Evolutionary conservation across 2,329 filamentous ascomycete genomes (phyloP).

Genomic region (Biscogniauxia sp.): DNA sequence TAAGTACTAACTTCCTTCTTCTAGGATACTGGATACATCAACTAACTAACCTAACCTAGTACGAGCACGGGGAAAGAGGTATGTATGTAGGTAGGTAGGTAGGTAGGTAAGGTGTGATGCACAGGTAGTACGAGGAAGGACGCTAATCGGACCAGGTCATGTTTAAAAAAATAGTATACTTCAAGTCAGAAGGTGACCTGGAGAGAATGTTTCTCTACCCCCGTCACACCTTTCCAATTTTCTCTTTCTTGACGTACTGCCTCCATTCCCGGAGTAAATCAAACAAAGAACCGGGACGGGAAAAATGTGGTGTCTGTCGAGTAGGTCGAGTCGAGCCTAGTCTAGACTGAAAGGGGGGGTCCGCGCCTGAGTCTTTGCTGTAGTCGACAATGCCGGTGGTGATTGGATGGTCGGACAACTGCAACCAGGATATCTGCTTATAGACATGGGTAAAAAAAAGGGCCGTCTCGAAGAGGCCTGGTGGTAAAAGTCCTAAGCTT

Average conservation of each 20-base stretch:
- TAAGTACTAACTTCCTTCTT: no score
- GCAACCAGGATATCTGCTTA: constrained; percentile 24
- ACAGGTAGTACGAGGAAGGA: background rate
- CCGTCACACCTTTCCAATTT: constrained; percentile 16
- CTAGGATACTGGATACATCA: no score
- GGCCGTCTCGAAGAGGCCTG: constrained; percentile 29
- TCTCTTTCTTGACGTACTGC: constrained; percentile 9
- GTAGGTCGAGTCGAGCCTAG: constrained; percentile 12
- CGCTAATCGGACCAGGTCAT: background rate
- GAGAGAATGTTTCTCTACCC: constrained; percentile 6
- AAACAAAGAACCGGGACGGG: constrained; percentile 22
- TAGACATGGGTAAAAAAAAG: constrained; percentile 30
- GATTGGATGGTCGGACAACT: constrained; percentile 26
- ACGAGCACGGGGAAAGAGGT: background rate
- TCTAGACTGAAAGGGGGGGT: constrained; percentile 24
- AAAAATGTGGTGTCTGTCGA: constrained; percentile 10
- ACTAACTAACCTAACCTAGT: no score
- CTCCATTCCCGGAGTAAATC: constrained; percentile 15
- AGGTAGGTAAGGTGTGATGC: background rate
- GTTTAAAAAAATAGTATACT: background rate
- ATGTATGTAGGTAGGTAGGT: no score
- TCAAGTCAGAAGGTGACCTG: no score
- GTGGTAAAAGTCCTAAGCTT: constrained; percentile 20
- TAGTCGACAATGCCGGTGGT: constrained; percentile 14
- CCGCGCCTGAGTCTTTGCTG: constrained; percentile 19